Evolutionary conservation across 768 basidiomycete genomes (phyloP), one percentile per base, ranked within the genome.

Genomic region (Sporobolomyces pararoseus): DNA sequence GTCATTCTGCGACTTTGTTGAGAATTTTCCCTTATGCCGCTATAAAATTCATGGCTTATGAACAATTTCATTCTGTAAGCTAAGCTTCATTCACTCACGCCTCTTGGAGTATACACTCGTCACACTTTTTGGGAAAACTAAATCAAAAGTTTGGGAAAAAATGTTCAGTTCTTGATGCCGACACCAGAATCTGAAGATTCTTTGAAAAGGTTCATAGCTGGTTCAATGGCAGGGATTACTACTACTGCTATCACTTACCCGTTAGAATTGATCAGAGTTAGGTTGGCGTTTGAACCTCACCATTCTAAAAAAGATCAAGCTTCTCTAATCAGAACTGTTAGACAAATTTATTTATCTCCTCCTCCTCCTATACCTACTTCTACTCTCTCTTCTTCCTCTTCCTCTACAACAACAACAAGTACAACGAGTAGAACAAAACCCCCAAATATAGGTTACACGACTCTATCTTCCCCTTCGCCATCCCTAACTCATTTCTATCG

Each of bases 21-120:
- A 87, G 96, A 66, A 88, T 97, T 76, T 95, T 96, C 79, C 96
- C 96, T 12, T 97, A 98, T 77, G 96, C 96, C 34, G 91, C 88
- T 68, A 89, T 98, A 80, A 96, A 94, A 80, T 99, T 92, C 78
- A 92, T 97, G 88, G 86, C 89, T 6, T 99, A 97, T 78, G 95
- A 97, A 79, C 86, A 90, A 78, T 82, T 89, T 65, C 89, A 90
- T 80, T 78, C 85, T 71, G 91, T 94, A 74, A 63, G 80, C 77
- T 83, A 23, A 4, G 2, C 49, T 34, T 19, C 25, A 16, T 44
- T 5, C 23, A 29, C 27, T 6, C 31, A 10, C 53, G 31, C 21
- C 64, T 49, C 55, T 46, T 27, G 27, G 5, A n/a, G 1, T 19
- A 21, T 42, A 9, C 39, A 9, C 39, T 42, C 39, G 9, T 17